These are phyloP conservation scores for Eucalyptus cloeziana DNA, from an alignment of 345 rosid species.

Conservation along the genomic window DNA sequence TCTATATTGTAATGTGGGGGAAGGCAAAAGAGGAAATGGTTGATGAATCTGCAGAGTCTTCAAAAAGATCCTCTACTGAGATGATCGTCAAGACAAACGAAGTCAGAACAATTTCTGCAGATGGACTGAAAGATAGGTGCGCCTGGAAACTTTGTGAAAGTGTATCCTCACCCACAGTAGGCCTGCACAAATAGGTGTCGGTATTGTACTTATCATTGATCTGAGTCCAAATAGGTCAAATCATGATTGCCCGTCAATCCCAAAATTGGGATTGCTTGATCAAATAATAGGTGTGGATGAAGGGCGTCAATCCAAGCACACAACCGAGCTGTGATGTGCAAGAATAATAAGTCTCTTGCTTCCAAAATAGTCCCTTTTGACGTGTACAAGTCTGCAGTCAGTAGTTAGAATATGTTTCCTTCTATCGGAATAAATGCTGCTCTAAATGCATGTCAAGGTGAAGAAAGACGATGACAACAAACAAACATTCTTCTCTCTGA, in stretches of 20 bases:
- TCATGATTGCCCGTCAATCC: neutral
- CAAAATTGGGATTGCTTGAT: neutral
- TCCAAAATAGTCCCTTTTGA: no score
- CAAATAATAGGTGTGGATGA: neutral
- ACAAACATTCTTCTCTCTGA: no score
- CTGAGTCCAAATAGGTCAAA: neutral
- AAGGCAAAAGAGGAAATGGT: conserved; percentile 11
- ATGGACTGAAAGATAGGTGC: neutral
- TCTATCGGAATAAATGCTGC: no score
- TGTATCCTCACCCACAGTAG: neutral
- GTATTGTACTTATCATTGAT: neutral
- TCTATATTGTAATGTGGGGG: conserved; percentile 22
- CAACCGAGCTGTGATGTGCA: neutral
- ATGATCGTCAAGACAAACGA: neutral
- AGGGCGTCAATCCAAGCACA: neutral
- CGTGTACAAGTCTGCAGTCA: no score
- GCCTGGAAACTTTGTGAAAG: neutral
- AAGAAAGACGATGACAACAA: no score
- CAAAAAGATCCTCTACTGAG: conserved; percentile 4
- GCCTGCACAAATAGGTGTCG: neutral
- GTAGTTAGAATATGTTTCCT: no score
- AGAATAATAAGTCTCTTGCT: no score
- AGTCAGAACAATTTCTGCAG: neutral
- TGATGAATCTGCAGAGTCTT: neutral
- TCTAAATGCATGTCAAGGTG: no score